A percentile compares a stretch with the other conserved stretches of the same genome.
Conservation (phyloP, 371 early-diverging fungal genomes). For the Actinomortierella wolfii region DNA sequence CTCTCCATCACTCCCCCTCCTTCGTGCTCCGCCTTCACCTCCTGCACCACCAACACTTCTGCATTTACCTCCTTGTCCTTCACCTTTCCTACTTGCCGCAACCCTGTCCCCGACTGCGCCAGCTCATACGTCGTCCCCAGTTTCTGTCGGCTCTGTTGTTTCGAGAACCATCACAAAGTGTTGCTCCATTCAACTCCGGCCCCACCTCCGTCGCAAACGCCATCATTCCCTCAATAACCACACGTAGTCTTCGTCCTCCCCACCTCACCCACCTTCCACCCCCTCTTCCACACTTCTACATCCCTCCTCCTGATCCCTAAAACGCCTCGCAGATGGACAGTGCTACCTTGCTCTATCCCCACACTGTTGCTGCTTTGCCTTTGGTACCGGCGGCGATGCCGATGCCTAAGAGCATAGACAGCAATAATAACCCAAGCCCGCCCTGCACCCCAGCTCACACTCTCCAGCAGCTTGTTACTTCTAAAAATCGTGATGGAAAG, state of each 20-base stretch:
- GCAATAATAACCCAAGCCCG: background rate
- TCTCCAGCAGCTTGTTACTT: background rate
- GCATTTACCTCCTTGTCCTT: too few relatives aligned
- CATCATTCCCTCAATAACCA: conserved; percentile 6
- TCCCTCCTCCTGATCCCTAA: conserved; percentile 2
- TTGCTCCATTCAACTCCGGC: too few relatives aligned
- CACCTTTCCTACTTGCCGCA: conserved; percentile 1
- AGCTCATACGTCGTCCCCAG: too few relatives aligned
- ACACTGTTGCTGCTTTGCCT: conserved; percentile 3
- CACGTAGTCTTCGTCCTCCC: conserved; percentile 1
- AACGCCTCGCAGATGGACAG: background rate
- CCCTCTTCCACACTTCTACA: background rate
- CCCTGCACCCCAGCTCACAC: background rate
- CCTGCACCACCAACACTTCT: too few relatives aligned
- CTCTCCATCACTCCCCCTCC: conserved; percentile 1
- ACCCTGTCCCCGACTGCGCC: background rate
- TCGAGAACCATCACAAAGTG: too few relatives aligned
- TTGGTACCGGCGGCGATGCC: background rate
- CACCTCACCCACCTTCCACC: background rate
- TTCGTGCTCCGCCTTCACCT: background rate
- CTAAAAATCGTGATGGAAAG: too few relatives aligned
- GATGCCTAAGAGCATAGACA: background rate
- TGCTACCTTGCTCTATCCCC: background rate
- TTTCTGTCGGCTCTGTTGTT: too few relatives aligned
- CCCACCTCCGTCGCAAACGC: too few relatives aligned